These are phyloP conservation scores for Narthecium ossifragum DNA, from an alignment of 106 monocot genomes.

Conservation along the genomic window DNA sequence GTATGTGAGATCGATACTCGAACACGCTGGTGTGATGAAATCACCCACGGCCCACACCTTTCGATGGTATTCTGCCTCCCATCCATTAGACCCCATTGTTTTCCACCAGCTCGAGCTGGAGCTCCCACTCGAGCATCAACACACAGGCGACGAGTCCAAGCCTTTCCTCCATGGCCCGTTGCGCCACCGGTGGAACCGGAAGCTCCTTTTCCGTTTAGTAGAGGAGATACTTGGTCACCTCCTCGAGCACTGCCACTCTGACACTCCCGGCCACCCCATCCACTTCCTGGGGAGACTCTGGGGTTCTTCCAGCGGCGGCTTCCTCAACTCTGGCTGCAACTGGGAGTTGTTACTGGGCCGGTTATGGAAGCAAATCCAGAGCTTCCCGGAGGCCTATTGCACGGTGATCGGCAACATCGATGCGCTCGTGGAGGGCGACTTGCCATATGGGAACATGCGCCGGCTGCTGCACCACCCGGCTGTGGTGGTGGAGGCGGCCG, in stretches of 20 bases:
- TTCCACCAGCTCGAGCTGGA: conserved; percentile 74
- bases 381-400: conserved; percentile 44
- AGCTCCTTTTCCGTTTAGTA: conserved; percentile 74
- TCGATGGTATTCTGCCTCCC: conserved; percentile 48
- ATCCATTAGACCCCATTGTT: conserved; percentile 65
- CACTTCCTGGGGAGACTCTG: no score
- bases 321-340: no score
- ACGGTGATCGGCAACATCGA: conserved; percentile 42
- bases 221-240: conserved; percentile 57
- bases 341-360: conserved; percentile 14
- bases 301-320: no score
- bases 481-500: conserved; percentile 49
- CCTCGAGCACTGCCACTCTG: background rate
- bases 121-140: no score
- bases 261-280: background rate
- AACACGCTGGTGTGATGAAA: conserved; percentile 30
- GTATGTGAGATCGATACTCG: conserved; percentile 53
- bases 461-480: conserved; percentile 36
- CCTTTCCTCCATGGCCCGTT: no score
- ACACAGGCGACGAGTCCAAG: no score
- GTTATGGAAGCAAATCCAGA: conserved; percentile 32
- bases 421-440: conserved; percentile 40
- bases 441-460: conserved; percentile 20
- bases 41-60: background rate
- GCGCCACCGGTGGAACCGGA: no score